A percentile compares a stretch with the other conserved stretches of the same genome.
Conservation (phyloP, 2,329 filamentous ascomycete genomes). For the Aspergillus pseudoterreus region DNA sequence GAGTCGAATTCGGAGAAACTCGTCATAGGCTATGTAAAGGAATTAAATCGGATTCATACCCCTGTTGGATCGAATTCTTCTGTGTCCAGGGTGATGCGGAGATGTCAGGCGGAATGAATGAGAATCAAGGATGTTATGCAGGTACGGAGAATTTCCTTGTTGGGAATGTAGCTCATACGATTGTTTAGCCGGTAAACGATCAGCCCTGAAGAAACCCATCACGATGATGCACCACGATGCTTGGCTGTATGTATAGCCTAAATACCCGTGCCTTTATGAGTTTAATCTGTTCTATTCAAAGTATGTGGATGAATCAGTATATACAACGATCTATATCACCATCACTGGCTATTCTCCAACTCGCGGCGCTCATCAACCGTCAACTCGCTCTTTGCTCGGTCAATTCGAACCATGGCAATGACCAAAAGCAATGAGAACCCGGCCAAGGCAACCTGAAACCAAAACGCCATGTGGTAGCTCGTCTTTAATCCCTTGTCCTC, state of each 20-base stretch:
- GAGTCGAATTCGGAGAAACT: no score
- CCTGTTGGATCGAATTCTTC: no score
- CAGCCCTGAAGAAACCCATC: no score
- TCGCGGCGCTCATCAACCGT: conserved; percentile 54
- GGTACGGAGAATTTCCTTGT: conserved; percentile 2
- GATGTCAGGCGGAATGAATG: background rate
- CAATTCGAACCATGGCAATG: conserved; percentile 51
- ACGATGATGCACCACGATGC: no score
- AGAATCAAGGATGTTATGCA: background rate
- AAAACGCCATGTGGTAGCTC: conserved; percentile 63
- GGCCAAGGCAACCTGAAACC: conserved; percentile 60
- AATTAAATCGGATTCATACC: no score
- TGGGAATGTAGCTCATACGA: background rate
- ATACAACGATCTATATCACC: no score
- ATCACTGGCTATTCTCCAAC: background rate
- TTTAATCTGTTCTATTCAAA: no score
- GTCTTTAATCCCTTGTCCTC: conserved; percentile 41
- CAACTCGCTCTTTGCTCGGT: conserved; percentile 54
- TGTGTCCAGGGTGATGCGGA: no score
- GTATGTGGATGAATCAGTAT: no score
- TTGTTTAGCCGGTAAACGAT: background rate
- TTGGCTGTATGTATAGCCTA: no score
- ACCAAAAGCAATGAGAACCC: conserved; percentile 52
- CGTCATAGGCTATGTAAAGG: no score
- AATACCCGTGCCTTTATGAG: no score